These are phyloP conservation scores for Zygosaccharomyces rouxii DNA, from an alignment of 805 yeast genomes.

Conservation along the genomic window DNA sequence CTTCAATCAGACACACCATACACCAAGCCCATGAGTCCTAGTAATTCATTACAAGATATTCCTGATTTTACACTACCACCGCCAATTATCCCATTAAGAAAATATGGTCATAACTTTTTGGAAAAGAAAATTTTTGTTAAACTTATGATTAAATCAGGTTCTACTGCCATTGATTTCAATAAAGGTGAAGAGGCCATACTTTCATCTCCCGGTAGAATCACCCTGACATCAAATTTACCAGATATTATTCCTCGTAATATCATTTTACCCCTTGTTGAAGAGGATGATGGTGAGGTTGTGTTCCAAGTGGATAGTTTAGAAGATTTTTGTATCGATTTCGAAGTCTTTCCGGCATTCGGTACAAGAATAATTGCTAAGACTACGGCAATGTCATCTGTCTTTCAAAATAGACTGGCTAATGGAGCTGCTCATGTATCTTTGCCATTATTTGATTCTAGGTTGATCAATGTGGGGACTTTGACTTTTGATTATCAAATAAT, in stretches of 20 bases:
- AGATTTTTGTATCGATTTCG: constrained; percentile 75
- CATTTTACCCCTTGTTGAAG: constrained; percentile 60
- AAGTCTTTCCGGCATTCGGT: constrained; percentile 91
- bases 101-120: constrained; percentile 93
- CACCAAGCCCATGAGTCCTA: constrained; percentile 8
- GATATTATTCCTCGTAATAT: constrained; percentile 88
- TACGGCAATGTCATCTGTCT: constrained; percentile 61
- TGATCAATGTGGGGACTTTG: constrained; percentile 77
- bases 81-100: constrained; percentile 86
- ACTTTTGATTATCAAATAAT: constrained; percentile 75
- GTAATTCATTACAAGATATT: constrained; percentile 51
- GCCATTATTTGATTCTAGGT: constrained; percentile 77
- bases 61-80: constrained; percentile 94
- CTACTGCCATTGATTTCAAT: constrained; percentile 43
- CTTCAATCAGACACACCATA: neutral
- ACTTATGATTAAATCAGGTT: constrained; percentile 54
- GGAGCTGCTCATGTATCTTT: constrained; percentile 40
- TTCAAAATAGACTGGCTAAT: constrained; percentile 37
- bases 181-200: constrained; percentile 40
- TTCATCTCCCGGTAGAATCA: constrained; percentile 73
- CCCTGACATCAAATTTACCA: constrained; percentile 67
- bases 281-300: constrained; percentile 61
- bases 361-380: constrained; percentile 88
- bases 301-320: constrained; percentile 81
- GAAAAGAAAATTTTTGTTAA: constrained; percentile 87